Evolutionary conservation across 129 eudicot species (phyloP).

Genomic region (sunflower (Helianthus annuus)): DNA sequence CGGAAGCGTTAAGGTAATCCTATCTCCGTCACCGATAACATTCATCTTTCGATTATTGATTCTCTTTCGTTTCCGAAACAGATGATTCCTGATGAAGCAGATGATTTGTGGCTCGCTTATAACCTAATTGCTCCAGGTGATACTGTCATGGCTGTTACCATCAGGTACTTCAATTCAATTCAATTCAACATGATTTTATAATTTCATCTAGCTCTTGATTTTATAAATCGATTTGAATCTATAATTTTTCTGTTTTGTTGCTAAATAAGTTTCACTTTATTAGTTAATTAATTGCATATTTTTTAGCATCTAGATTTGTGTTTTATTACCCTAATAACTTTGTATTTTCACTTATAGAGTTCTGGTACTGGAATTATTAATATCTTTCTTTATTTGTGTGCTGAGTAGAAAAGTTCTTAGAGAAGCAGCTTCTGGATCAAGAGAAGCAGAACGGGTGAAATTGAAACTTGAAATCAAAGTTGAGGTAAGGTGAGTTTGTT

Average conservation of each 20-base stretch:
- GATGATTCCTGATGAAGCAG: constrained; percentile 94
- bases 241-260: not conserved
- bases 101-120: constrained; percentile 90
- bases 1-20: constrained; percentile 75
- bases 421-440: constrained; percentile 90
- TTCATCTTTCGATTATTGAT: not conserved
- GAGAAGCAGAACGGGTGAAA: constrained; percentile 94
- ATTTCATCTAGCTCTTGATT: too few relatives aligned
- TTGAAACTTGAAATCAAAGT: constrained; percentile 83
- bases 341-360: not conserved
- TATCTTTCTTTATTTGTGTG: not conserved
- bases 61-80: constrained; percentile 23
- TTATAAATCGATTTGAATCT: not conserved
- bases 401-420: constrained; percentile 76
- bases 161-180: constrained; percentile 46
- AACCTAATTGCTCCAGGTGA: constrained; percentile 81
- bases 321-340: not conserved
- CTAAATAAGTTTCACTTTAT: not conserved
- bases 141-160: constrained; percentile 67
- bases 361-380: constrained; percentile 5
- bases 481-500: constrained; percentile 55
- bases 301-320: constrained; percentile 5
- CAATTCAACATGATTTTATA: not conserved
- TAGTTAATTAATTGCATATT: constrained; percentile 8
- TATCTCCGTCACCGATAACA: not conserved